Evolutionary conservation across 2,329 filamentous ascomycete species (phyloP).

Genomic region (Pseudogymnoascus sp.): DNA sequence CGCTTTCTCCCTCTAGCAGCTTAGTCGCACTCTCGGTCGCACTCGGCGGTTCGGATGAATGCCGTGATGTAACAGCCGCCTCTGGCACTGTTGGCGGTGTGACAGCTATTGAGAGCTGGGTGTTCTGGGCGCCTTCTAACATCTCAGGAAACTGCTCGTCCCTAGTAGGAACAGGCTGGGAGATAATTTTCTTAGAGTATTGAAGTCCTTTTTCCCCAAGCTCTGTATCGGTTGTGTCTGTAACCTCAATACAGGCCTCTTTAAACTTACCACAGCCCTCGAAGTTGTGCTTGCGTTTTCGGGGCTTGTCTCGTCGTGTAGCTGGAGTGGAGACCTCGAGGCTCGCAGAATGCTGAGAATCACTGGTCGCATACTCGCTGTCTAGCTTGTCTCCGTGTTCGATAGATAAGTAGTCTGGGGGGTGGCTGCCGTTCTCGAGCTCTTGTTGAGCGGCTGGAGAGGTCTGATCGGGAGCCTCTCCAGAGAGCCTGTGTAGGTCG

Average conservation of each 20-base stretch:
- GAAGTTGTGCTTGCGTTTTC: not conserved
- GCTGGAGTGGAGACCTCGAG: not conserved
- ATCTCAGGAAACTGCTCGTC: not conserved
- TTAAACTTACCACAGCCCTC: not conserved
- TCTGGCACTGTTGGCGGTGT: not conserved
- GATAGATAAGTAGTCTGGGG: not conserved
- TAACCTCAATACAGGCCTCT: not conserved
- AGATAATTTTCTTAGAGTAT: not conserved
- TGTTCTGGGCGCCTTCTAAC: not conserved
- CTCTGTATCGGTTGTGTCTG: not conserved
- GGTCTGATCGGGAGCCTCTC: not conserved
- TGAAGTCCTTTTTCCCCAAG: not conserved
- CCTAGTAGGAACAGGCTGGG: not conserved
- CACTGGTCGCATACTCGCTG: not conserved
- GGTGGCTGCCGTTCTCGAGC: not conserved
- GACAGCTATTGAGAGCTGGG: not conserved
- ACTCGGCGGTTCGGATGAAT: not conserved
- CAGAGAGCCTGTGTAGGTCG: not conserved
- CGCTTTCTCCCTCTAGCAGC: not conserved
- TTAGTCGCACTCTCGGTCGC: not conserved
- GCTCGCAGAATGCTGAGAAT: not conserved
- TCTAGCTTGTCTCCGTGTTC: not conserved
- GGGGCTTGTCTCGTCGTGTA: not conserved
- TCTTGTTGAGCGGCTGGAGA: not conserved
- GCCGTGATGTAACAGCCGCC: not conserved